phyloP scores from a whole-genome alignment of 169 alveolate species.

The Prorocentrum cordatum region DNA sequence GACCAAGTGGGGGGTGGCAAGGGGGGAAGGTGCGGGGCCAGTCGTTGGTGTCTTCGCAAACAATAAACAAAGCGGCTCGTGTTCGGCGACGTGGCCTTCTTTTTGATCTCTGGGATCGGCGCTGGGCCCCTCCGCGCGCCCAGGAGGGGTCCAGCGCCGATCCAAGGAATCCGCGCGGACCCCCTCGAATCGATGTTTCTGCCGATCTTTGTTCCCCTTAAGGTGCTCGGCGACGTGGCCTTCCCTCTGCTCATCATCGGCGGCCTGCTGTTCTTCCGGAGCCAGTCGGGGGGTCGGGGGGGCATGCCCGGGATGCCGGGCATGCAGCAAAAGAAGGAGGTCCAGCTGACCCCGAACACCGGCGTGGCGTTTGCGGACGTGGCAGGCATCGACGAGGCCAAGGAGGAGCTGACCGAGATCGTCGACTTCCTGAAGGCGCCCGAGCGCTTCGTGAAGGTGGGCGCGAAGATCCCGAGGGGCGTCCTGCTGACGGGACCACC shows the following conservation, averaged over 20 bases:
- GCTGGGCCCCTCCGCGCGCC: too few relatives aligned
- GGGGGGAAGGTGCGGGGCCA: too few relatives aligned
- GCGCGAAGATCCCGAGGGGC: constrained; percentile 58
- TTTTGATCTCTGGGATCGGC: too few relatives aligned
- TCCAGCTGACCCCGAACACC: constrained; percentile 19
- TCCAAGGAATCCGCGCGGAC: too few relatives aligned
- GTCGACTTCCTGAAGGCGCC: constrained; percentile 50
- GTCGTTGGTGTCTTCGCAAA: too few relatives aligned
- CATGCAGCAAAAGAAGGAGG: constrained; percentile 28
- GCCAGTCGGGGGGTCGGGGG: neutral
- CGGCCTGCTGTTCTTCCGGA: constrained; percentile 20
- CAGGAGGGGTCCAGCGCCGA: too few relatives aligned
- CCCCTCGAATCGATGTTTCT: too few relatives aligned
- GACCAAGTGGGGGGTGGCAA: too few relatives aligned
- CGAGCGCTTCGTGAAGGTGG: constrained; percentile 4
- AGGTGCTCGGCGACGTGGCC: too few relatives aligned
- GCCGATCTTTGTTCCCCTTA: too few relatives aligned
- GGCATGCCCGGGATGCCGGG: constrained; percentile 23
- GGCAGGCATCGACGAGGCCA: constrained; percentile 65
- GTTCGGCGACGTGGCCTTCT: too few relatives aligned
- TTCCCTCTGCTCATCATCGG: constrained; percentile 16
- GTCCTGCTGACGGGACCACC: constrained; percentile 61
- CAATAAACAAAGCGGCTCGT: too few relatives aligned
- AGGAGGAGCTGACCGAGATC: constrained; percentile 57
- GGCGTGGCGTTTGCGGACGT: constrained; percentile 34